A percentile compares a stretch with the other conserved stretches of the same genome.
phyloP scores from a whole-genome alignment of 1,139 yeast genomes.

The Pichia sp. region DNA sequence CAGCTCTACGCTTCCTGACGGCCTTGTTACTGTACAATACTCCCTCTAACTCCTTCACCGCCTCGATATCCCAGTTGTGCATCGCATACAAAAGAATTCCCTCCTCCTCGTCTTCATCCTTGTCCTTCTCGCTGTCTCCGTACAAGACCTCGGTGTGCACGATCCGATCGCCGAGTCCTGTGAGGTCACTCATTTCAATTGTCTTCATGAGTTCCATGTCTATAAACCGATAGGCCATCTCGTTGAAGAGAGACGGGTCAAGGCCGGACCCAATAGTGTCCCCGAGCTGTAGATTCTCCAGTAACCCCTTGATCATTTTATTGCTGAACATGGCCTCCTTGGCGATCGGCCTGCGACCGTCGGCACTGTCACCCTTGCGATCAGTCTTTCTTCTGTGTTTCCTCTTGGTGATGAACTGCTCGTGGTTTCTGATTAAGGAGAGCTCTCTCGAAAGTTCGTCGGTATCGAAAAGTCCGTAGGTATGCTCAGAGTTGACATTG shows the following conservation, averaged over 20 bases:
- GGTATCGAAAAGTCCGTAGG: background rate
- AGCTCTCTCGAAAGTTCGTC: slow-evolving; percentile 10
- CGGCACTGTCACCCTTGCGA: background rate
- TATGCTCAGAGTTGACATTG: background rate
- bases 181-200: slow-evolving; percentile 15
- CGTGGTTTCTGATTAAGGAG: slow-evolving; percentile 13
- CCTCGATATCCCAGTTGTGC: slow-evolving; percentile 28
- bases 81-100: slow-evolving; percentile 22
- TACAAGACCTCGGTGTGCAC: slow-evolving; percentile 13
- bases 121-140: background rate
- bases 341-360: background rate
- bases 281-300: slow-evolving; percentile 19
- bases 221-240: slow-evolving; percentile 34
- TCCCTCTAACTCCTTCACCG: slow-evolving; percentile 26
- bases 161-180: slow-evolving; percentile 10
- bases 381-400: background rate
- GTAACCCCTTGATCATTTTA: slow-evolving; percentile 18
- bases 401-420: slow-evolving; percentile 10
- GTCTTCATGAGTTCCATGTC: slow-evolving; percentile 32
- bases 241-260: slow-evolving; percentile 17
- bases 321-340: slow-evolving; percentile 15
- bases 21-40: slow-evolving; percentile 24
- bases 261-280: slow-evolving; percentile 1
- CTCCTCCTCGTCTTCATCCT: slow-evolving; percentile 15
- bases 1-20: slow-evolving; percentile 1